Base-by-base conservation (phyloP, 1,139 yeast genomes). In the Chernovozyma sophiae-reginae region DNA sequence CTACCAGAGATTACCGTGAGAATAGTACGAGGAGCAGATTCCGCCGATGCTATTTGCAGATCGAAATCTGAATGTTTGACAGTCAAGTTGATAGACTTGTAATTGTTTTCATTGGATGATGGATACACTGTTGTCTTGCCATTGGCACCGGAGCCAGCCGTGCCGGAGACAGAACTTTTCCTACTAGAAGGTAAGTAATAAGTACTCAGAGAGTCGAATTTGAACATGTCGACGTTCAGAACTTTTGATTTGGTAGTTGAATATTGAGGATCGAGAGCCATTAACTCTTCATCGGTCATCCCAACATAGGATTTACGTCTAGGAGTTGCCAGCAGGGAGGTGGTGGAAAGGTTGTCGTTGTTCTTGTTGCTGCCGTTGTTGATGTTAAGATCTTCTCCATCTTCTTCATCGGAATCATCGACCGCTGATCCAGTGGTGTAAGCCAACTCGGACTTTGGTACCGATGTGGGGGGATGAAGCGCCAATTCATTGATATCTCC, bases 261-360 rank as follows among this genome's bases (percentile, higher is more conserved):
- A 48, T 66, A 80, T 47, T 78, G 84, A 2, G 75, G 68, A 54
- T 81, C 89, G 49, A 80, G 55, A 4, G 74, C 78, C 49, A 79
- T 59, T 35, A 82, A 60, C 52, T 82, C 87, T 44, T 77, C 82
- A 50, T 75, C 69, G 3, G 83, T 68, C 85, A 82, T 76, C 3
- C 72, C 81, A 11, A 77, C 72, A 46, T 79, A 72, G 25, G 81
- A 74, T 51, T 78, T 79, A 43, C 78, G 65, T 33, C 77, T 55
- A 1, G 10, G 10, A 10, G 6, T 13, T 55, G 47, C 22, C 35
- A 34, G 15, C 35, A 42, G 34, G 27, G 33, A n/a, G 31, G 29
- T 31, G 15, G 31, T 22, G 4, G 26, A 34, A 23, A 14, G 16
- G 3, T 37, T 39, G 14, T 31, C 28, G n/a, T n/a, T n/a, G n/a